Percentiles rank a stretch among this genome's conserved stretches.
phyloP scores from a whole-genome alignment of 208 protist species.

The Naegleria fowleri region DNA sequence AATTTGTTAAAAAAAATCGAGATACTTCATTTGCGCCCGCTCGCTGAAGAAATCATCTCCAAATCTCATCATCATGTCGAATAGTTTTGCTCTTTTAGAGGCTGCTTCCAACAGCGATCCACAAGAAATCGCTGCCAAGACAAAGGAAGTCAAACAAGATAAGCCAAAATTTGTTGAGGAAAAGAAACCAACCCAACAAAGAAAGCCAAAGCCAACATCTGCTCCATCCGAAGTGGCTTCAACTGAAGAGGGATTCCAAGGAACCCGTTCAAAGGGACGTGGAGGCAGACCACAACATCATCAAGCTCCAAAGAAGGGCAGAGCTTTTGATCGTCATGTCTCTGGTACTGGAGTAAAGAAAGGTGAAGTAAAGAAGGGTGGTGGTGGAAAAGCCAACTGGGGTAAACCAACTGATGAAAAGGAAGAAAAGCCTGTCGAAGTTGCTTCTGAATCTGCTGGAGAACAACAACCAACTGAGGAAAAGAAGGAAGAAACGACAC shows the following conservation, averaged over 20 bases:
- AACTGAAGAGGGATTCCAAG: background rate
- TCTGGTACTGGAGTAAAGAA: background rate
- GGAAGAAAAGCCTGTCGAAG: background rate
- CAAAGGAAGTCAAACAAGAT: background rate
- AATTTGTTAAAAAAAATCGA: too few species aligned
- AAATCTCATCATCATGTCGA: background rate
- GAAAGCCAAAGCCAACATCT: background rate
- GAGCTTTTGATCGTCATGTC: background rate
- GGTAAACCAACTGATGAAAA: background rate
- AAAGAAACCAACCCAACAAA: background rate
- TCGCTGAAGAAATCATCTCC: too few species aligned
- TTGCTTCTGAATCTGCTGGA: background rate
- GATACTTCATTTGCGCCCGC: too few species aligned
- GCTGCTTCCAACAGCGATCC: background rate
- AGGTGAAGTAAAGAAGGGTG: background rate
- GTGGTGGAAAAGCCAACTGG: background rate
- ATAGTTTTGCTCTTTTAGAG: background rate
- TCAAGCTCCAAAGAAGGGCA: background rate
- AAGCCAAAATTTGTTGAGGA: background rate
- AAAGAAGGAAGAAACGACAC: background rate
- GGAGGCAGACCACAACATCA: background rate
- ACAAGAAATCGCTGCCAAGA: background rate
- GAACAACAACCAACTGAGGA: background rate
- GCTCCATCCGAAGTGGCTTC: background rate
- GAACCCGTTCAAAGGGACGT: background rate